Evolutionary conservation across 768 basidiomycete genomes (phyloP), one percentile per base, ranked within the genome.

Genomic region (Hebeloma cylindrosporum): DNA sequence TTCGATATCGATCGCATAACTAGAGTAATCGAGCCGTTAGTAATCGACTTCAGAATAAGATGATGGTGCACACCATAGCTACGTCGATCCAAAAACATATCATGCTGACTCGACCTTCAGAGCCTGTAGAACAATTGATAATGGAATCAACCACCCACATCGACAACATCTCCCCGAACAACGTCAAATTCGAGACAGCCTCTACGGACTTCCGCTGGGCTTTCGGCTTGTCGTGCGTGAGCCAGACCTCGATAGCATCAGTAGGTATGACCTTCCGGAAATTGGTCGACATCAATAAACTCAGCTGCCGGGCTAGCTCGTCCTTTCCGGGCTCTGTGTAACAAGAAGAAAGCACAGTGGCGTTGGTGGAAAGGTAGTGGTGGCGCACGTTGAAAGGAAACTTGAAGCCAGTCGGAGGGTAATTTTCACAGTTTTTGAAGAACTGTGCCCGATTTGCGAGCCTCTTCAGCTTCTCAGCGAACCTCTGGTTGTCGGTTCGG

Each of bases 291-390:
- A 68, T 43, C 14, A 63, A 48, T 13, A 66, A 39, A 0, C 77
- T 78, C 20, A 78, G 21, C 45, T 80, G 77, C 29, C 66, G 65
- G 2, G 73, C 72, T 20, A 82, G 54, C 49, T 73, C 69, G 30
- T 71, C 65, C 16, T 65, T 58, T 1, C 77, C 76, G 2, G 54
- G 50, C 0, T 57, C 40, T 33, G 59, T 60, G 32, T 70, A 79
- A 74, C 20, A 28, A 27, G 43, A 40, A 26, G 30, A 53, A 50
- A 45, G 30, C 33, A 14, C 11, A 42, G 25, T 20, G 4, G 9
- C 14, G 11, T 10, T n/a, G 33, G 25, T n/a, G 18, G 20, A 21
- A 21, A 8, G 11, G 16, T 2, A 5, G 33, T 5, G 9, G 29
- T 3, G 33, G 22, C 5, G 14, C 6, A 16, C 20, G 26, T 59